These are phyloP conservation scores for Ceratobasidium sp. DNA, from an alignment of 1,284 basidiomycete species.

Conservation along the genomic window DNA sequence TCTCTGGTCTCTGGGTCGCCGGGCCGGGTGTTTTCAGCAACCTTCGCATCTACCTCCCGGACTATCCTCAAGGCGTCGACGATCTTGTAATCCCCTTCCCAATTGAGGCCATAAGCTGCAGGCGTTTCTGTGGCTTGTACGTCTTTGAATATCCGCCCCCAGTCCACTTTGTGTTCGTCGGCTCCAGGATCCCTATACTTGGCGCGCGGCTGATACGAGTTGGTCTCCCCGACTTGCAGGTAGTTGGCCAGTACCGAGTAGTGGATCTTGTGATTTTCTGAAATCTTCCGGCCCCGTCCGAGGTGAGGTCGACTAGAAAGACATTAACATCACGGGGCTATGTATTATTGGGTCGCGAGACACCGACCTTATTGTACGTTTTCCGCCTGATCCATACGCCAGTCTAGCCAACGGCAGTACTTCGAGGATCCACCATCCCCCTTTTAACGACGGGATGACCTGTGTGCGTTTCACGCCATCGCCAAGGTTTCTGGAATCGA, in stretches of 20 bases:
- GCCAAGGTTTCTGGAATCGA: conserved; percentile 17
- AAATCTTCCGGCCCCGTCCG: neutral
- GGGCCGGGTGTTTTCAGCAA: neutral
- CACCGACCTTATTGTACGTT: neutral
- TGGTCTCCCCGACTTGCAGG: neutral
- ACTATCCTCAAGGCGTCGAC: neutral
- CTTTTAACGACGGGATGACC: neutral
- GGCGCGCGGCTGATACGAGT: neutral
- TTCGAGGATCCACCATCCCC: conserved; percentile 1
- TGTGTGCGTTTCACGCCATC: neutral
- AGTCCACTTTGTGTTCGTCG: neutral
- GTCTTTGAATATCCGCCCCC: neutral
- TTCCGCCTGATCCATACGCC: neutral
- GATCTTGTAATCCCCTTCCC: conserved; percentile 3
- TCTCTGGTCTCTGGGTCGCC: neutral
- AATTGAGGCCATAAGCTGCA: neutral
- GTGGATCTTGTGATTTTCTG: neutral
- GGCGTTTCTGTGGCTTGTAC: neutral
- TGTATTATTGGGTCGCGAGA: too few species aligned
- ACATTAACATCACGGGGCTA: too few species aligned
- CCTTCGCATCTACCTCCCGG: neutral
- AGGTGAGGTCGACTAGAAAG: neutral
- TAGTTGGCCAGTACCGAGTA: conserved; percentile 15
- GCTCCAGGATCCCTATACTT: neutral
- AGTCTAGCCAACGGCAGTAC: neutral